Conservation (phyloP, 2,329 filamentous ascomycete species). For the Trichoderma guizhouense region DNA sequence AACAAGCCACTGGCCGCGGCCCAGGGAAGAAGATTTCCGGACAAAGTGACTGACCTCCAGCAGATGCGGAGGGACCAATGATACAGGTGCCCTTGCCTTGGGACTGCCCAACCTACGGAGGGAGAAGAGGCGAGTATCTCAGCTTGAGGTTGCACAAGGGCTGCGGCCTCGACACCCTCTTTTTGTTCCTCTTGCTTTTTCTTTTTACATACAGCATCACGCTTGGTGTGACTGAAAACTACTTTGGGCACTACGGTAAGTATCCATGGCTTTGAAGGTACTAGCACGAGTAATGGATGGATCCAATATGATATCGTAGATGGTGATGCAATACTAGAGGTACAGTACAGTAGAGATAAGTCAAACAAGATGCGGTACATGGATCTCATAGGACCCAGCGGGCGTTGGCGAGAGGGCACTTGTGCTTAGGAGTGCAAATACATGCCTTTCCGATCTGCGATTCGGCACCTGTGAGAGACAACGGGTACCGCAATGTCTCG, state of each 20-base stretch:
- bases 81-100: conserved; percentile 16
- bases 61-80: conserved; percentile 20
- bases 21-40: background rate
- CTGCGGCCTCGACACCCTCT: conserved; percentile 8
- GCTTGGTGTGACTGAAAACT: background rate
- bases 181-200: background rate
- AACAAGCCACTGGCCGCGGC: background rate
- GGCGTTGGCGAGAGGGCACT: background rate
- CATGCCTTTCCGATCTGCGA: background rate
- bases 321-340: background rate
- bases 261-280: background rate
- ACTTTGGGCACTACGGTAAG: background rate
- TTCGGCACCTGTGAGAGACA: background rate
- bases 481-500: background rate
- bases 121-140: conserved; percentile 12
- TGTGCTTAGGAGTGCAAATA: background rate
- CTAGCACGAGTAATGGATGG: background rate
- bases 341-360: background rate
- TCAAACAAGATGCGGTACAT: background rate
- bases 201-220: background rate
- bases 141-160: conserved; percentile 18
- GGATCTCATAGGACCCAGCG: background rate
- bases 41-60: background rate
- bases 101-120: conserved; percentile 14
- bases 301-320: background rate